Evolutionary conservation across 2,329 filamentous ascomycete genomes (phyloP), one percentile per base, ranked within the genome.

Genomic region (Thelonectria rubi): DNA sequence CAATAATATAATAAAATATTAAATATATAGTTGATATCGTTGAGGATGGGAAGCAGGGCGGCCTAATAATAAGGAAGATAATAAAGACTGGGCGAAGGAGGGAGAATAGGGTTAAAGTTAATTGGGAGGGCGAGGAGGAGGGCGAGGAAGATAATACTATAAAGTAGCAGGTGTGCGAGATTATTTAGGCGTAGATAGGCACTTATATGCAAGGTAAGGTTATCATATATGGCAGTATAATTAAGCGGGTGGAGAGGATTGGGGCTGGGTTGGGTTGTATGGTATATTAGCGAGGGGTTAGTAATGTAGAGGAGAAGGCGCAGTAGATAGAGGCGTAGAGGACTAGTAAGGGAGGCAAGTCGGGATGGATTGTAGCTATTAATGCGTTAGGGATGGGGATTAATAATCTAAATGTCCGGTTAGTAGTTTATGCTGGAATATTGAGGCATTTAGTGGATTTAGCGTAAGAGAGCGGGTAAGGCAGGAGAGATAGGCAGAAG

Each of bases 1-100:
- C 46, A 45, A 21, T 8, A 54, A 6, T 45, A 46, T 45, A 45
- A 3, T 21, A 46, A 46, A n/a, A 45, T 34, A 37, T 54, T 37
- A 10, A 51, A 37, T 21, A 18, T 24, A 39, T 14, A 40, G 6
- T 51, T 40, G 18, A 39, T 20, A 51, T 51, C 11, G 40, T 45
- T 45, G 10, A 30, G 26, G 10, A 30, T 30, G 26, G 26, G 10
- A 30, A 30, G 6, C 10, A 30, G 39, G 15, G 17, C 7, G 39
- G 39, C 15, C 26, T 30, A 42, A 42, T 42, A 42, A n/a, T n/a
- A n/a, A n/a, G n/a, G n/a, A n/a, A n/a, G n/a, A n/a, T n/a, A n/a
- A n/a, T n/a, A n/a, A n/a, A n/a, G n/a, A n/a, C n/a, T n/a, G n/a
- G n/a, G n/a, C n/a, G n/a, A n/a, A n/a, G n/a, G n/a, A n/a, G n/a